These are phyloP conservation scores for Colletotrichum sp. DNA, from an alignment of 2,329 filamentous ascomycete species.

Conservation along the genomic window DNA sequence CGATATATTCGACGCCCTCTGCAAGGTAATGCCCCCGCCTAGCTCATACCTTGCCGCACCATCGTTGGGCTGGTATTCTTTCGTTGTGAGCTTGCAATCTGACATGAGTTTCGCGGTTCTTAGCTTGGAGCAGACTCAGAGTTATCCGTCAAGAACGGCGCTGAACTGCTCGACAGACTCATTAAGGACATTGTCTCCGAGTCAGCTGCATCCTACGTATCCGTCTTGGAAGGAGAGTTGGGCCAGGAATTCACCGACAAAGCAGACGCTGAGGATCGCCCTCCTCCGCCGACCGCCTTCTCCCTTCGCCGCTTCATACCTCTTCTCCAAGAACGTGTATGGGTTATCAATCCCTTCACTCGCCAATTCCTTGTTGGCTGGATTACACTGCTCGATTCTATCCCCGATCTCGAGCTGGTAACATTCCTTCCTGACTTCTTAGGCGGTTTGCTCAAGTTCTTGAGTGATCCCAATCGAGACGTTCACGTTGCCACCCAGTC, in stretches of 20 bases:
- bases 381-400: slow-evolving; percentile 94
- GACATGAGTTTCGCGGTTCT: not conserved
- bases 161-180: slow-evolving; percentile 90
- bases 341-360: slow-evolving; percentile 93
- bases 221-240: slow-evolving; percentile 72
- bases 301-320: slow-evolving; percentile 91
- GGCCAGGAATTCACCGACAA: slow-evolving; percentile 51
- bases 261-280: slow-evolving; percentile 26
- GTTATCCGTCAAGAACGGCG: slow-evolving; percentile 96
- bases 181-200: slow-evolving; percentile 97
- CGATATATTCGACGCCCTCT: slow-evolving; percentile 95
- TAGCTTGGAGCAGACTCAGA: slow-evolving; percentile 95
- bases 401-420: slow-evolving; percentile 94
- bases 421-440: slow-evolving; percentile 92
- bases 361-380: slow-evolving; percentile 94
- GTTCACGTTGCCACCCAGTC: slow-evolving; percentile 94
- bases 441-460: slow-evolving; percentile 85
- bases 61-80: not conserved
- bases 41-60: not conserved
- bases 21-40: slow-evolving; percentile 68
- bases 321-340: slow-evolving; percentile 90
- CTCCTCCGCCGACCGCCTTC: slow-evolving; percentile 80
- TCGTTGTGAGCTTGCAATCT: not conserved
- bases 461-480: slow-evolving; percentile 89
- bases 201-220: slow-evolving; percentile 93